phyloP scores from a whole-genome alignment of 257 asterid species.

The Penstemon eatonii region DNA sequence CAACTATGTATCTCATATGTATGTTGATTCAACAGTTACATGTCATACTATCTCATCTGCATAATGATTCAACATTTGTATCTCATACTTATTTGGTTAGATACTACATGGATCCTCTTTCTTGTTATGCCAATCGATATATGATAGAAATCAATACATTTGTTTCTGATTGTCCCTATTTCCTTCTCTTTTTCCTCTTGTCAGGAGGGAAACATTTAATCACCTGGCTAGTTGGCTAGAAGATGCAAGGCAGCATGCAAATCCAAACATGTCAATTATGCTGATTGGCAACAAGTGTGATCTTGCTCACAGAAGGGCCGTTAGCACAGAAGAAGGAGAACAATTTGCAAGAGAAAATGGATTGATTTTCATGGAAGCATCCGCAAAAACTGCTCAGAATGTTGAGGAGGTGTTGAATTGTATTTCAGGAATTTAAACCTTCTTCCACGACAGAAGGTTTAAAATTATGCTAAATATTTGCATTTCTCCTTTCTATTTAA shows the following conservation, averaged over 20 bases:
- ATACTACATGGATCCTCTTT: constrained; percentile 2
- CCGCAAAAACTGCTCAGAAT: constrained; percentile 68
- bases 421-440: constrained; percentile 12
- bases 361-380: constrained; percentile 68
- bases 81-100: not conserved
- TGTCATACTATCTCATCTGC: not conserved
- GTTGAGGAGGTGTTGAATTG: constrained; percentile 55
- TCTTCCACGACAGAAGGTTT: constrained; percentile 2
- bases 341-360: constrained; percentile 67
- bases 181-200: constrained; percentile 9
- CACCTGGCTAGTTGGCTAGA: constrained; percentile 70
- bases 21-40: no score
- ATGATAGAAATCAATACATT: not conserved
- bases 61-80: not conserved
- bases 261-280: constrained; percentile 61
- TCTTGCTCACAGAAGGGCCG: constrained; percentile 68
- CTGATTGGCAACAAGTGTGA: constrained; percentile 65
- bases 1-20: no score
- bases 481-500: constrained; percentile 5
- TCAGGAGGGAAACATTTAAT: constrained; percentile 70
- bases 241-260: constrained; percentile 68
- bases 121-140: constrained; percentile 8
- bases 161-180: constrained; percentile 22
- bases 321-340: constrained; percentile 68
- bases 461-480: not conserved